Percentiles rank a stretch among this genome's conserved stretches.
Evolutionary conservation across 345 rosid genomes (phyloP).

Genomic region (Camelina laxa): DNA sequence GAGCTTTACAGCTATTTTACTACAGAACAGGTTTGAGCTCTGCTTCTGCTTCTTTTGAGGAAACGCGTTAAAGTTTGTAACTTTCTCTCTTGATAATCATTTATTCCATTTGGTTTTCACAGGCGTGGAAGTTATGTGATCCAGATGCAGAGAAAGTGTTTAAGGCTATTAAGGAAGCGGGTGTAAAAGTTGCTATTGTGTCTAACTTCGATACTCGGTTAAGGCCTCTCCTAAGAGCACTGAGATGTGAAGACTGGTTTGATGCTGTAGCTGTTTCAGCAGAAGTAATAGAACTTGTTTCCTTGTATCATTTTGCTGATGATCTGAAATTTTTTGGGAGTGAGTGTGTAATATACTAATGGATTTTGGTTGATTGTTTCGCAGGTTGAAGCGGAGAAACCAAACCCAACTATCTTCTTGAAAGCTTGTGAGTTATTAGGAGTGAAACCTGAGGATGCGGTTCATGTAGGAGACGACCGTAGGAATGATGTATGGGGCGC

Average conservation of each 20-base stretch:
- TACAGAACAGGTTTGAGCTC: constrained; percentile 69
- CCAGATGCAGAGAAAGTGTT: constrained; percentile 90
- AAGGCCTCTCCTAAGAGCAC: constrained; percentile 79
- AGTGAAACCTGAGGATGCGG: constrained; percentile 90
- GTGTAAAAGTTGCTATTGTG: constrained; percentile 87
- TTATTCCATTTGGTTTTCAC: constrained; percentile 16
- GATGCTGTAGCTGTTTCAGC: constrained; percentile 98
- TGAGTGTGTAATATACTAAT: neutral
- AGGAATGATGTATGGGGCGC: constrained; percentile 99
- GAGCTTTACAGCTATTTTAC: constrained; percentile 85
- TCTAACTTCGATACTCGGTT: constrained; percentile 97
- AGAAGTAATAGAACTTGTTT: constrained; percentile 60
- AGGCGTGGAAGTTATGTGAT: constrained; percentile 99
- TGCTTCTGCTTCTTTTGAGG: neutral
- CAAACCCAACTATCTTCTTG: constrained; percentile 91
- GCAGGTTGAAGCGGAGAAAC: constrained; percentile 97
- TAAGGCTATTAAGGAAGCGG: constrained; percentile 73
- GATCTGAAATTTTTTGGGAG: constrained; percentile 3
- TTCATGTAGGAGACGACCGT: constrained; percentile 98
- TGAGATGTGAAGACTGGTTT: constrained; percentile 91
- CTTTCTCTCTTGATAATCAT: constrained; percentile 27
- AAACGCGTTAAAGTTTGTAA: neutral
- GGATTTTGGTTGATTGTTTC: constrained; percentile 17
- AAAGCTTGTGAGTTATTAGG: constrained; percentile 91
- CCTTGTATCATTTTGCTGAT: constrained; percentile 5